Base-by-base conservation (phyloP, 2,329 filamentous ascomycete genomes). In the Hymenoscyphus repandus region DNA sequence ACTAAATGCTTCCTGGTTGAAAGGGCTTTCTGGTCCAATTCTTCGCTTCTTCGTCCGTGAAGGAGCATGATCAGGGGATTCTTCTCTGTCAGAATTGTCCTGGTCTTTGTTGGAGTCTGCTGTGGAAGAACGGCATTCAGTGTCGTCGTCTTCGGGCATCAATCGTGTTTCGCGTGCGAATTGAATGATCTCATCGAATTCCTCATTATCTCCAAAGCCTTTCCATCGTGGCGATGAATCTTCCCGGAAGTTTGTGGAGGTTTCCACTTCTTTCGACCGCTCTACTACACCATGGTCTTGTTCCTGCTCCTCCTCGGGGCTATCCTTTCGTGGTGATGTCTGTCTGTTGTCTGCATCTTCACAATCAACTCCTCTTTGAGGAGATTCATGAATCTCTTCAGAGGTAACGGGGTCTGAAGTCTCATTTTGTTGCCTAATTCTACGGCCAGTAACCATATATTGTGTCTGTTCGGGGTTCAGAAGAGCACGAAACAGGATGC, bases 131-230 rank as follows among this genome's bases (percentile, higher is more conserved):
- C 59, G 56, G 15, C 65, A 71, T 6, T 75, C 74, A 3, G 34
- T 30, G n/a, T 31, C 34, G 6, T 80, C 62, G 50, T 78, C 76
- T 5, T 78, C 76, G 3, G 78, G 78, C 31, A 90, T 70, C 51
- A 85, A 71, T 52, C 79, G 77, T 31, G 79, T 76, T 49, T 78
- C 72, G 59, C 78, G 80, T 42, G 83, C 74, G 60, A 85, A 74
- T 31, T 77, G 69, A 51, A 93, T 89, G 48, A 80, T 78, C 33
- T 79, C 70, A 31, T 85, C 78, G 7, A 92, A 70, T 27, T 79
- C 80, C 58, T 88, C 83, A 7, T 62, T 45, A 12, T 27, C 36
- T n/a, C 27, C 34, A 15, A 31, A 37, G 3, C 32, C 11, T n/a
- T 15, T 40, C 6, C 12, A 44, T 13, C n/a, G 31, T 6, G 32